Evolutionary conservation across 2,329 filamentous ascomycete genomes (phyloP).

Genomic region (Pseudogymnoascus sp.): DNA sequence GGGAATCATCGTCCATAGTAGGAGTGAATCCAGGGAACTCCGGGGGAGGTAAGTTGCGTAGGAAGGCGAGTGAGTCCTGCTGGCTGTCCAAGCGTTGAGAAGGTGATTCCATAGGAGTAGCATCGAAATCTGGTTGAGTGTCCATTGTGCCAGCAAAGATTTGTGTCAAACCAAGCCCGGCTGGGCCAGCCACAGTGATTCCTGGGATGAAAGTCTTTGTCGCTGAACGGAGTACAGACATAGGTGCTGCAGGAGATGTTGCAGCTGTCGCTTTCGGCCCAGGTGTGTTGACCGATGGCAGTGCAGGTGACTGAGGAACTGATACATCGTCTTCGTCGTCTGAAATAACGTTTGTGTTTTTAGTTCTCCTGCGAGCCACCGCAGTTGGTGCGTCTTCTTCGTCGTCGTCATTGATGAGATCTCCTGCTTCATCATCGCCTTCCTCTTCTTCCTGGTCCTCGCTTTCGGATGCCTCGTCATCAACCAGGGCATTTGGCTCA

Average conservation of each 20-base stretch:
- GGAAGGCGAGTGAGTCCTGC: slow-evolving; percentile 40
- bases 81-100: slow-evolving; percentile 17
- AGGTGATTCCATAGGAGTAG: slow-evolving; percentile 11
- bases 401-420: slow-evolving; percentile 25
- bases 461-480: slow-evolving; percentile 31
- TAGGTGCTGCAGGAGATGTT: slow-evolving; percentile 43
- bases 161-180: slow-evolving; percentile 71
- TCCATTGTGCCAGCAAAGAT: slow-evolving; percentile 89
- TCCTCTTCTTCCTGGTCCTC: slow-evolving; percentile 31
- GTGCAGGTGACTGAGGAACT: slow-evolving; percentile 14
- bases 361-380: not conserved
- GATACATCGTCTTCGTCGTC: slow-evolving; percentile 28
- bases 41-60: slow-evolving; percentile 43
- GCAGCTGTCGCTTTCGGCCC: slow-evolving; percentile 11
- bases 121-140: slow-evolving; percentile 36
- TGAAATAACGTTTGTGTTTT: slow-evolving; percentile 1
- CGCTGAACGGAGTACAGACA: slow-evolving; percentile 58
- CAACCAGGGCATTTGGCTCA: slow-evolving; percentile 21
- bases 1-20: slow-evolving; percentile 33
- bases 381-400: slow-evolving; percentile 22
- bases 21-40: slow-evolving; percentile 37
- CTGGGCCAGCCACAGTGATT: slow-evolving; percentile 50
- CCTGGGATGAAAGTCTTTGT: slow-evolving; percentile 64
- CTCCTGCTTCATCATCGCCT: slow-evolving; percentile 12
- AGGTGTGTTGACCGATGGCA: slow-evolving; percentile 19